Evolutionary conservation across 2,329 filamentous ascomycete species (phyloP), one percentile per base, ranked within the genome.

Genomic region (Fusarium foetens): DNA sequence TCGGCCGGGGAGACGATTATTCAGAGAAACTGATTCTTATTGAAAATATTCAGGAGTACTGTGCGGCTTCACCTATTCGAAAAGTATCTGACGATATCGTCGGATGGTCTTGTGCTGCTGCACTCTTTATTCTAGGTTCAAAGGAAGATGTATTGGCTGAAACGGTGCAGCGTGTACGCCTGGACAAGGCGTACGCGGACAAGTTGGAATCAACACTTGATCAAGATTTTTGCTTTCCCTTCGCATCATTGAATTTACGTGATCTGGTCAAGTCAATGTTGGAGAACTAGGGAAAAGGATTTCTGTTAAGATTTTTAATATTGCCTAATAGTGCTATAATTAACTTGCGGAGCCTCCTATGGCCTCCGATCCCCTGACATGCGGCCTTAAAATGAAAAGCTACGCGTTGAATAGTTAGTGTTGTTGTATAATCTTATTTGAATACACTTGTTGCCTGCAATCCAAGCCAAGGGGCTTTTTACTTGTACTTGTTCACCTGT

Each of bases 401-500:
- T 14, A 33, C 4, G 11, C 7, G 12, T 13, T 33, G 4, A 33
- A 12, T 33, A 13, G 31, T 33, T 13, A 33, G 12, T 11, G 1
- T 13, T 13, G 4, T 33, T 33, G 13, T 13, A 33, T 14, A 33
- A 33, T 13, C 31, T 33, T 4, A 13, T 33, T 13, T 33, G 13
- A 33, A 33, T 4, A 33, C 13, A 35, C 3, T 17, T 35, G 16
- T 9, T 35, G 4, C 7, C 8, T 35, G 8, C 29, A 19, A 2
- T 5, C 16, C 1, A 6, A n/a, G 6, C 3, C 14, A 16, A 19
- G 3, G 0, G 4, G 11, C 16, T 16, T 33, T 1, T 17, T 5
- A 27, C 14, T 52, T 52, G 7, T 52, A 52, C 23, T 1, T 36
- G 7, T 38, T 38, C 1, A 52, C 23, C 33, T 52, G 49, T 1